Evolutionary conservation across 2,329 filamentous ascomycete genomes (phyloP).

Genomic region (Tolypocladium paradoxum): DNA sequence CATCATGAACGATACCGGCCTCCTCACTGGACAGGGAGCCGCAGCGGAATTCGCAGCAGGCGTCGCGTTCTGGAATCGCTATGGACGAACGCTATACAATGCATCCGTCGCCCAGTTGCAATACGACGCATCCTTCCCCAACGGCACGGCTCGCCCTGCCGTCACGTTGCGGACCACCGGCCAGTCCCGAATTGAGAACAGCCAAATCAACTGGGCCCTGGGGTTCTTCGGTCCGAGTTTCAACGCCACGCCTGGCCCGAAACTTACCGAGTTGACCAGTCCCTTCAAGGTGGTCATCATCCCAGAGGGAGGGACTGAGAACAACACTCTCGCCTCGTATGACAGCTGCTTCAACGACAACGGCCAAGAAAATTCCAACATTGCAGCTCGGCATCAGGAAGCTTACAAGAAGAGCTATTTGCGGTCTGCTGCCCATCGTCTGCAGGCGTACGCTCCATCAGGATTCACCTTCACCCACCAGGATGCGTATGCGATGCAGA

Average conservation of each 20-base stretch:
- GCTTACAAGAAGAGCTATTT: conserved; percentile 36
- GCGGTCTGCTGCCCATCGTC: conserved; percentile 28
- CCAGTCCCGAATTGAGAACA: conserved; percentile 43
- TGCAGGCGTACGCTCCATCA: conserved; percentile 33
- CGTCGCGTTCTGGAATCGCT: conserved; percentile 41
- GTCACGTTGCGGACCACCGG: conserved; percentile 42
- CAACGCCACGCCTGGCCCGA: conserved; percentile 22
- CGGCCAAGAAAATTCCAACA: conserved; percentile 17
- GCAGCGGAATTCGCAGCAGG: conserved; percentile 37
- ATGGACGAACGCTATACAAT: conserved; percentile 42
- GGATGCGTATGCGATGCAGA: conserved; percentile 41
- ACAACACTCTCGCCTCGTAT: conserved; percentile 54
- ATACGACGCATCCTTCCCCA: conserved; percentile 33
- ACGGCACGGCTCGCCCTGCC: conserved; percentile 33
- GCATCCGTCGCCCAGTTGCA: conserved; percentile 33
- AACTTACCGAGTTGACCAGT: conserved; percentile 25
- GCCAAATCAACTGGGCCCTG: conserved; percentile 39
- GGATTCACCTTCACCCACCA: conserved; percentile 36
- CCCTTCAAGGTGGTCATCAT: conserved; percentile 48
- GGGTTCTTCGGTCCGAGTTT: conserved; percentile 41
- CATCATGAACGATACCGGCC: conserved; percentile 25
- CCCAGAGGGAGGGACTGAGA: conserved; percentile 49
- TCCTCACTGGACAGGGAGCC: conserved; percentile 38
- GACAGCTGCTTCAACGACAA: conserved; percentile 31
- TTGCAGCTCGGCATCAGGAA: conserved; percentile 29